Base-by-base conservation (phyloP, 108 stramenopile species). In the Nitzschia sp. region DNA sequence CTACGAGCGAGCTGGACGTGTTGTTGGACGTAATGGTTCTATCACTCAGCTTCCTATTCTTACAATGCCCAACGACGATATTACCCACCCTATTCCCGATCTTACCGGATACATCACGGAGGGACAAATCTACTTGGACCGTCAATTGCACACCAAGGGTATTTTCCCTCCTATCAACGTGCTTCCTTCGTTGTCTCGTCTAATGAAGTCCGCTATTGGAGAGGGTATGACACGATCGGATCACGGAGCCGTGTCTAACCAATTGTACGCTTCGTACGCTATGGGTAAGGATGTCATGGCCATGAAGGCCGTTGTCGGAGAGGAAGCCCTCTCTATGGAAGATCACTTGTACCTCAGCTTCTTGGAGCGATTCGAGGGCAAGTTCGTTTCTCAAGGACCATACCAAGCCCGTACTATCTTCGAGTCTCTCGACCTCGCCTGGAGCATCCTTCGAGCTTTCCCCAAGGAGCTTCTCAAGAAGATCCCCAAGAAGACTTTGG, bases 41-140 rank as follows among this genome's bases (percentile, higher is more conserved):
- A 99, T 99, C 73, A 99, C 98, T 34, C 98, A 99, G 93, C 86
- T 99, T 60, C 98, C 98, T 52, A 97, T 99, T 80, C 83, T 99
- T 76, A 98, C 98, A 63, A 99, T 99, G 98, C 98, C 98, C 67
- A 99, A 99, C 95, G 98, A 97, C 82, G 98, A 99, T 86, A 99
- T 99, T 89, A 99, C 98, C 51, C 98, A 99, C 82, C 98, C 98
- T 61, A 99, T 99, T 87, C 98, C 98, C 60, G 98, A 95, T 77
- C 88, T 99, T 75, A 99, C 98, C 53, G 98, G 98, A 61, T 99
- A 99, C 87, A 99, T 99, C 82, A 99, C 98, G 20, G 98, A 99
- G 85, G 98, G 97, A 59, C 98, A 98, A 83, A 98, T 97, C 69
- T 97, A 97, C 82, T 81, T 98, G 55, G 97, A 98, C 78, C 91